These are phyloP conservation scores for Saccharomycopsis javanensis DNA, from an alignment of 805 yeast genomes.

Conservation along the genomic window DNA sequence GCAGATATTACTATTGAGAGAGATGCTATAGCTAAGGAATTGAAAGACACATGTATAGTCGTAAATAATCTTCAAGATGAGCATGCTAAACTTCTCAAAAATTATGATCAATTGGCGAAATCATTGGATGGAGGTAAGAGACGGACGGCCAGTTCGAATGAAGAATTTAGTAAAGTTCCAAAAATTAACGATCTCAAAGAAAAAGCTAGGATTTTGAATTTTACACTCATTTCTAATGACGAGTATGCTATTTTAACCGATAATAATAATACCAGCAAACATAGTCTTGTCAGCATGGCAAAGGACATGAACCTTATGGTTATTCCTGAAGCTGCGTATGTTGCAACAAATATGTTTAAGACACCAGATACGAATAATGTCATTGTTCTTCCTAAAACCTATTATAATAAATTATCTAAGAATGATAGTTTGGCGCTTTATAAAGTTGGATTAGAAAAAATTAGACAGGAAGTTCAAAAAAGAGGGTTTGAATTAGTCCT, in stretches of 20 bases:
- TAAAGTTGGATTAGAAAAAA: slow-evolving; percentile 35
- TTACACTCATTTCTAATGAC: slow-evolving; percentile 35
- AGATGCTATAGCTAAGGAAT: not conserved
- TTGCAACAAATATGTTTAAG: slow-evolving; percentile 52
- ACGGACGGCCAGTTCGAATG: slow-evolving; percentile 16
- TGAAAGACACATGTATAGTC: not conserved
- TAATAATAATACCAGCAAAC: slow-evolving; percentile 17
- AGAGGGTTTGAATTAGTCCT: slow-evolving; percentile 31
- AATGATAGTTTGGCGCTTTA: slow-evolving; percentile 36
- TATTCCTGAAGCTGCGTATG: slow-evolving; percentile 48
- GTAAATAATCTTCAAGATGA: not conserved
- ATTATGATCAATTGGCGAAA: not conserved
- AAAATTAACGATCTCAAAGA: slow-evolving; percentile 14
- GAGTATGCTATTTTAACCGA: slow-evolving; percentile 27
- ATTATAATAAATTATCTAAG: slow-evolving; percentile 48
- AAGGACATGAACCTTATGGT: slow-evolving; percentile 39
- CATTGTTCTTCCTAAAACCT: slow-evolving; percentile 54
- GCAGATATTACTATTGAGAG: not conserved
- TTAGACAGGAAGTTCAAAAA: slow-evolving; percentile 37
- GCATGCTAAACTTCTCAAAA: not conserved
- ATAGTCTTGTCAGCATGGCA: slow-evolving; percentile 32
- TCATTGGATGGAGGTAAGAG: slow-evolving; percentile 6
- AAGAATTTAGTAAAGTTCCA: slow-evolving; percentile 13
- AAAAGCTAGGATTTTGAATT: slow-evolving; percentile 31
- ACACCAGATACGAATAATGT: slow-evolving; percentile 46